These are phyloP conservation scores for Boletellus deceptivus DNA, from an alignment of 1,284 basidiomycete species.

Conservation along the genomic window DNA sequence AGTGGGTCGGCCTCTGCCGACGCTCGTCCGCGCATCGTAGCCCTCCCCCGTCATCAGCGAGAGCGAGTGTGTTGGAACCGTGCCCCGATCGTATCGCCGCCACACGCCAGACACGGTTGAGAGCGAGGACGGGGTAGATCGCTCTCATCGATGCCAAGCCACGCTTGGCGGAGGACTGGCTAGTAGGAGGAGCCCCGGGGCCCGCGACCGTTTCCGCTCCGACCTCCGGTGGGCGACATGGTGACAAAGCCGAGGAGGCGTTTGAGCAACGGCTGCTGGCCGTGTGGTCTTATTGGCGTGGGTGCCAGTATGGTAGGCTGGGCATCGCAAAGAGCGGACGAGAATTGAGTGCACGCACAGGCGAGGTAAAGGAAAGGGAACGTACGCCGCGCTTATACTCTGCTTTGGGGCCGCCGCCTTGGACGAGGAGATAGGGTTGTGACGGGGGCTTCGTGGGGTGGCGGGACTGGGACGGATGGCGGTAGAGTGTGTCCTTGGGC, in stretches of 20 bases:
- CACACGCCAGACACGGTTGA: no score
- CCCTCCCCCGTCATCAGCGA: no score
- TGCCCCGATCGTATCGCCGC: no score
- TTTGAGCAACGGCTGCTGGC: slow-evolving; percentile 32
- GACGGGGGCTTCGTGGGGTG: slow-evolving; percentile 22
- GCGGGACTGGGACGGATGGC: slow-evolving; percentile 22
- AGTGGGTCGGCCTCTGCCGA: not conserved
- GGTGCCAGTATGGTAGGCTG: slow-evolving; percentile 32
- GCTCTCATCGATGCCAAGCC: no score
- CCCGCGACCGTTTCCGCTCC: slow-evolving; percentile 28
- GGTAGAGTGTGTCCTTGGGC: slow-evolving; percentile 22
- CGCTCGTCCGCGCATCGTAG: no score
- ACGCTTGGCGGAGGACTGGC: no score
- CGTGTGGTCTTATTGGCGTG: slow-evolving; percentile 28
- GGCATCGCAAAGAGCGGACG: not conserved
- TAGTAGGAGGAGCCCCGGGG: slow-evolving; percentile 29
- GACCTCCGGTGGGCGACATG: slow-evolving; percentile 26
- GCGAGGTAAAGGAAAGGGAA: slow-evolving; percentile 8
- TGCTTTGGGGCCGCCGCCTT: slow-evolving; percentile 28
- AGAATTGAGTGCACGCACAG: slow-evolving; percentile 13
- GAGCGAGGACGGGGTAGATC: not conserved
- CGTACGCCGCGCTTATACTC: slow-evolving; percentile 35
- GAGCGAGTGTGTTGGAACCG: no score
- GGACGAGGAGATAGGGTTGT: slow-evolving; percentile 29
- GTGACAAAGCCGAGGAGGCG: slow-evolving; percentile 31